Evolutionary conservation across 2,329 filamentous ascomycete genomes (phyloP), one percentile per base, ranked within the genome.

Genomic region (Colletotrichum paranaense): DNA sequence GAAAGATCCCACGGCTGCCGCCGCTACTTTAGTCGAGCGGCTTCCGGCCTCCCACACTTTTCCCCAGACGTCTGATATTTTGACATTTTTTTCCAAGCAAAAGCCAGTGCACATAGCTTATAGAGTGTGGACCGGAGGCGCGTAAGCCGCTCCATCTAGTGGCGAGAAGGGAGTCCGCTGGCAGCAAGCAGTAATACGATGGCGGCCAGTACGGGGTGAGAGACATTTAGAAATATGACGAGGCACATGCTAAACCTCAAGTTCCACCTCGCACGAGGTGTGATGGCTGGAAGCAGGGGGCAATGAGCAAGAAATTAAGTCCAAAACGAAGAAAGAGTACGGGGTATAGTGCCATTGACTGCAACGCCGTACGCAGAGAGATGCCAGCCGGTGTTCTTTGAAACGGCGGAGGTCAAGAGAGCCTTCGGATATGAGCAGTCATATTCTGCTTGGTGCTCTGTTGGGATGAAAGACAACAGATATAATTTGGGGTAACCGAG

Each of bases 1-100:
- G 67, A 42, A 42, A 53, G 14, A 62, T 66, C 65, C 70, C 60
- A 73, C 57, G 60, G 58, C 26, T 60, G 67, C 38, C 60, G 32
- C 65, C 42, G 42, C 42, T 49, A 49, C 42, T 49, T 22, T 58
- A 56, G 58, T 55, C 32, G 68, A 71, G 53, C 60, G 67, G 67
- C 56, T 73, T 71, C 60, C 67, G 67, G 56, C 42, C 42, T 49
- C 19, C 42, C 42, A 49, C 42, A 49, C 59, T 59, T 63, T 57
- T 62, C 71, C 71, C 71, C 71, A 73, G 71, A 73, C 71, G 71
- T 73, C 71, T 73, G 71, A 73, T 71, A 73, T 60, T 70, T 70
- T 73, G 71, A 71, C 71, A 63, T 42, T 30, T 70, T 32, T 8
- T 2, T 16, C 38, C 38, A 42, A 42, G 38, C n/a, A 19, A 4